Evolutionary conservation across 495 filamentous ascomycete species (phyloP), one percentile per base, ranked within the genome.

Genomic region (Chaetomium tenue): DNA sequence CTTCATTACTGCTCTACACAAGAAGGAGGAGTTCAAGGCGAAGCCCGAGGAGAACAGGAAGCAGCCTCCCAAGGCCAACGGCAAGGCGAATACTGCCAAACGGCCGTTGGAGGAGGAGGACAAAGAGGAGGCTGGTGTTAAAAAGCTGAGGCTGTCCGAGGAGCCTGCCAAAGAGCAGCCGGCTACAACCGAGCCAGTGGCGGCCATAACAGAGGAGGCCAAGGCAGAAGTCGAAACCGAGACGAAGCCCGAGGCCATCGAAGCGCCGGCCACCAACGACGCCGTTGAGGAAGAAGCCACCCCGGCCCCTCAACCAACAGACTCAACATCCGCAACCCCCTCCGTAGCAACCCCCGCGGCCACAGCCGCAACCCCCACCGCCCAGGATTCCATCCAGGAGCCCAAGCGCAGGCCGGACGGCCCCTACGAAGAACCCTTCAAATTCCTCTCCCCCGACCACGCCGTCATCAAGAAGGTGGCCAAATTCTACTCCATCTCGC

Each of bases 1-100:
- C 82, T 99, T 98, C 79, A 96, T 99, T 71, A 86, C 92, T 0
- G 91, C 97, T 4, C 79, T 99, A 26, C 90, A 96, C 77, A 99
- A 99, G 82, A 85, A 84, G 67, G 81, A 82, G 9, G 95, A 98
- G 70, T 96, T 98, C 74, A 88, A 84, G 66, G 88, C 91, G 3
- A 90, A 88, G 77, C 87, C 90, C 56, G 91, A 95, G 76, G 77
- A 84, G n/a, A 79, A 82, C 51, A 71, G 76, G 50, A 89, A 87
- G 72, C 82, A 86, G 62, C 67, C 57, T 25, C 70, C 79, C 57
- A 77, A 77, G 70, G 76, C 60, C 68, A 76, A 52, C 20, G 74
- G 79, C 58, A 74, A 78, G 60, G 73, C 76, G 3, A 74, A 77
- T 37, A 78, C 77, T 56, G 76, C 75, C 53, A 78, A 72, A 55